These are phyloP conservation scores for Paraconiothyrium sp. DNA, from an alignment of 2,329 filamentous ascomycete genomes.

Conservation along the genomic window DNA sequence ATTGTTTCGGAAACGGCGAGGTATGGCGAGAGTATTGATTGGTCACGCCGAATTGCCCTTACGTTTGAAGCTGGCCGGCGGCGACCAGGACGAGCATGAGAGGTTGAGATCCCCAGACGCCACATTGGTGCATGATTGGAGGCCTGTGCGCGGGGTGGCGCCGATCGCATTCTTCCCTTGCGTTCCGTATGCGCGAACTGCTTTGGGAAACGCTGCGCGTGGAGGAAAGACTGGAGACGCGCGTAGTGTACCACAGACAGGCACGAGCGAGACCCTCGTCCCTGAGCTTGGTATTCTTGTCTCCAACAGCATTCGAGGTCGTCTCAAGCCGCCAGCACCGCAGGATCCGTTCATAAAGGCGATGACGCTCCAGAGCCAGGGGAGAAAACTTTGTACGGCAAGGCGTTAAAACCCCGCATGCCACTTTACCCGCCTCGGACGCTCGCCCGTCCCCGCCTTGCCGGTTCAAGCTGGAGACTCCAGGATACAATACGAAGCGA, in stretches of 20 bases:
- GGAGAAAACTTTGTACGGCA: conserved; percentile 10
- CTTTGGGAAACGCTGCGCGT: conserved; percentile 24
- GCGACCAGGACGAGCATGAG: conserved; percentile 18
- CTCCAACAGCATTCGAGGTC: neutral
- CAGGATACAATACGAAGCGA: conserved; percentile 9
- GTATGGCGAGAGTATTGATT: conserved; percentile 23
- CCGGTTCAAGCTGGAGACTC: conserved; percentile 3
- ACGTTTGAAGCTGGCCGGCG: conserved; percentile 27
- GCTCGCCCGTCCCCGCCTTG: conserved; percentile 24
- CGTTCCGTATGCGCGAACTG: conserved; percentile 29
- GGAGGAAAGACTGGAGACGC: conserved; percentile 31
- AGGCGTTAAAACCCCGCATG: conserved; percentile 27
- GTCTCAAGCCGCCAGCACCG: neutral
- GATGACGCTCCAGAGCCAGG: conserved; percentile 11
- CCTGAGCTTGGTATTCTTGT: conserved; percentile 1
- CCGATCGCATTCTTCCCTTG: conserved; percentile 25
- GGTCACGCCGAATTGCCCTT: conserved; percentile 26
- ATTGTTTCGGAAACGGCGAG: conserved; percentile 32
- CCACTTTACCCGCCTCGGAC: conserved; percentile 31
- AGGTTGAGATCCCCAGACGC: conserved; percentile 31
- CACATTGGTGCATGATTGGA: conserved; percentile 30
- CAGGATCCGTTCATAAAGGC: neutral
- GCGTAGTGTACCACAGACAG: conserved; percentile 15
- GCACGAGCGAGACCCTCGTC: neutral
- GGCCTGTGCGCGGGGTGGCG: conserved; percentile 23